Base-by-base conservation (phyloP, 176 grass and related monocot species). In the Avena atlantica region DNA sequence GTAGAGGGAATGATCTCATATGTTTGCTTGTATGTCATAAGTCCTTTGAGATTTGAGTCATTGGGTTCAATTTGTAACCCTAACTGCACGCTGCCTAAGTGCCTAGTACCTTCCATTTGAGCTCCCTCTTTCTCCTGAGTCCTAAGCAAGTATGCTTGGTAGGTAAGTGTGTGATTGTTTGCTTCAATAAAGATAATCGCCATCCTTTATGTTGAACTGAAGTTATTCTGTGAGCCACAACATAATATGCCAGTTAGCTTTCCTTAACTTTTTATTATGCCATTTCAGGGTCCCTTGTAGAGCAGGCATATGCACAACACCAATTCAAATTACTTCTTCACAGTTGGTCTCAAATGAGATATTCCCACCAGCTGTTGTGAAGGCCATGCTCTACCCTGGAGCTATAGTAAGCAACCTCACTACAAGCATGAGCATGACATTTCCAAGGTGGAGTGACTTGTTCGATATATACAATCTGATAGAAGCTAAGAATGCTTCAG, bases 321-420 rank as follows among this genome's bases (percentile, higher is more conserved):
- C 96, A 40, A 90, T 98, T 84, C 96, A 98, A 81, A 87, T 98
- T 40, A 98, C 96, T 36, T 91, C 93, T 68, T 96, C 85, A 0
- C 96, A 98, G 74, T 90, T 98, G 81, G 92, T 92, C 40, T 91
- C 93, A 84, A 98, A 91, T 85, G 96, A 98, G 47, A 94, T 95
- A 89, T 96, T 96, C 36, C 96, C 92, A 65, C 78, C 93, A 57
- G 78, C 75, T 78, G 83, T 98, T 84, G 90, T 96, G 61, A 98
- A 96, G 82, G 75, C 92, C 75, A 78, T 98, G 66, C 87, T 98
- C 44, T 98, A 90, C 64, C 93, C 96, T 74, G 89, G 96, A 78
- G 93, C 96, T 84, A 61, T 92, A n/a, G 83, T 71, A 45, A 84
- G 60, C 83, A 87, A 58, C 70, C 85, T 98, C 40, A 81, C 86